Evolutionary conservation across 2,329 filamentous ascomycete species (phyloP).

Genomic region (Didymella arachidicola): DNA sequence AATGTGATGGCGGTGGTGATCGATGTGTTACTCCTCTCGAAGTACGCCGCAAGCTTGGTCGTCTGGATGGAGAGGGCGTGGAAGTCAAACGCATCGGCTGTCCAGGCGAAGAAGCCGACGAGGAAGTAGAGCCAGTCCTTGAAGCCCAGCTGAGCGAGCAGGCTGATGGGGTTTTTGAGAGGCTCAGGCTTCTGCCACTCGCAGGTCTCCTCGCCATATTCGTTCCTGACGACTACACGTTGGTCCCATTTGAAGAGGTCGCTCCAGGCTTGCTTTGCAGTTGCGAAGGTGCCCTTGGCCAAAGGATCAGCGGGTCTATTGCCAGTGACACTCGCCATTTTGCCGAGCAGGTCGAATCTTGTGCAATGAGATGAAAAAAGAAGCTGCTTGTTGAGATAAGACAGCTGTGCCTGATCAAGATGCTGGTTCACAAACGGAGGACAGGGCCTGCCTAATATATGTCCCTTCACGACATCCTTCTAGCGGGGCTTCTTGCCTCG

Average conservation of each 20-base stretch:
- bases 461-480: conserved; percentile 17
- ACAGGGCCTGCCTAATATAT: conserved; percentile 31
- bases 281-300: conserved; percentile 69
- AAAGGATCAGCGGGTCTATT: conserved; percentile 69
- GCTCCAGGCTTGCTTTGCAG: conserved; percentile 68
- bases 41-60: conserved; percentile 70
- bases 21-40: conserved; percentile 67
- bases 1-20: conserved; percentile 79
- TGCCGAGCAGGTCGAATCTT: conserved; percentile 19
- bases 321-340: conserved; percentile 40
- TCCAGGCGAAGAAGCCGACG: conserved; percentile 78
- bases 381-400: conserved; percentile 17
- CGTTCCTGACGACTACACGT: conserved; percentile 71
- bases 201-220: conserved; percentile 68
- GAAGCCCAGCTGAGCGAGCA: conserved; percentile 69
- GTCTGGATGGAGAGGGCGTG: conserved; percentile 82
- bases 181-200: conserved; percentile 74
- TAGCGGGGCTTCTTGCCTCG: conserved; percentile 23
- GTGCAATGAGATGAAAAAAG: conserved; percentile 13
- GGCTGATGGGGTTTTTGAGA: conserved; percentile 73
- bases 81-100: conserved; percentile 84
- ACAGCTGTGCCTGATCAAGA: conserved; percentile 31
- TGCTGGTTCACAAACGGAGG: conserved; percentile 19
- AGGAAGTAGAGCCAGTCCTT: conserved; percentile 78
- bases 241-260: conserved; percentile 80